Base-by-base conservation (phyloP, 805 yeast species). In the Metschnikowia continentalis region DNA sequence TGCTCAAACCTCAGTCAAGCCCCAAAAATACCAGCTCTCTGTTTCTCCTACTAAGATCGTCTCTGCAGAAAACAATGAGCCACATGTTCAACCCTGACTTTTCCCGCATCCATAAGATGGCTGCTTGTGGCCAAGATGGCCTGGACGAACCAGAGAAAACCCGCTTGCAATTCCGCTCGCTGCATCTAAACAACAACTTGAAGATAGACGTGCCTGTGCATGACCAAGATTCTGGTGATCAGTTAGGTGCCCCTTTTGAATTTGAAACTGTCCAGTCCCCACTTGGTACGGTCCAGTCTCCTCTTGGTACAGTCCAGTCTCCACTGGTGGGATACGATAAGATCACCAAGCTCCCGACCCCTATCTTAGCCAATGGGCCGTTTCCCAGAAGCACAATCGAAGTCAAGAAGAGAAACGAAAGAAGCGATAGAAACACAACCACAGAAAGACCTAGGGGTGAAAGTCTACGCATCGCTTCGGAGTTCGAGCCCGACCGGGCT, bases 321-420 rank as follows among this genome's bases (percentile, higher is more conserved):
- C 43, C 44, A 13, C 49, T 40, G 50, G 49, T 40, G 32, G 49
- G 54, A 15, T 68, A 66, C 54, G 72, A 70, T 39, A 61, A 63
- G 11, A 63, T 76, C 14, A 68, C 78, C 1, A 77, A 71, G 46
- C 61, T 77, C 17, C 82, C 82, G 2, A 75, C 81, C 0, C 82
- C 82, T 1, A 59, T 76, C 17, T 19, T 58, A 42, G 42, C 48
- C 46, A 47, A 35, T 36, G 61, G 57, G 26, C 47, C 46, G 7
- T 59, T 54, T 41, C 41, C 48, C 7, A 19, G 15, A 20, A 7
- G 23, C 35, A 30, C 35, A 6, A 35, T 58, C 26, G 56, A 48
- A 19, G 22, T 56, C 17, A 54, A 50, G 38, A 56, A 56, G 20
- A 35, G 47, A 43, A n/a, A 43, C 40, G 38, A 43, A 10, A 39